Base-by-base conservation (phyloP, 2,329 filamentous ascomycete species). In the Diaporthe caulivora region DNA sequence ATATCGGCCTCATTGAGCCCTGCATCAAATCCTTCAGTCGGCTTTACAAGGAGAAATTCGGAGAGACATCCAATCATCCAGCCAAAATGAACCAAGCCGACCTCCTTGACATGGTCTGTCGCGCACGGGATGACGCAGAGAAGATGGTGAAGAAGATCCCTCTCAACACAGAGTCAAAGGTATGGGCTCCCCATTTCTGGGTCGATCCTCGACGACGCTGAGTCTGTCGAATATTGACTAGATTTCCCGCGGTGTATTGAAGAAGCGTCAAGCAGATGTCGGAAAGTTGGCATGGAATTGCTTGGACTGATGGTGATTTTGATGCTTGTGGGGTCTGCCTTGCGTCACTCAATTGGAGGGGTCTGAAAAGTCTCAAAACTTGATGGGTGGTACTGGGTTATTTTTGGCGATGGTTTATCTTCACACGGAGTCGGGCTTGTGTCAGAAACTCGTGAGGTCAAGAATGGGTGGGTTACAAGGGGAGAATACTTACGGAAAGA, bases 51-150 rank as follows among this genome's bases (percentile, higher is more conserved):
- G 2, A 57, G 55, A 62, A 57, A 26, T 73, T 47, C 24, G 44
- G 54, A 17, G 49, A 55, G 49, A 55, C 29, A 3, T 17, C 53
- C 15, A 53, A 44, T 7, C 37, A 42, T 18, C 55, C 21, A 10
- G 2, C 17, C 21, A 26, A 40, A 4, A 37, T 73, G 15, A 7
- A 5, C 4, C 17, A 24, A 2, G 1, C 4, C 21, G 65, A 54
- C 1, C 26, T 70, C 4, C 3, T 62, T 2, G 37, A 70, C 55
- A 73, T 73, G 47, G 64, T 51, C 42, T 73, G 71, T 34, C 55
- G 42, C 26, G 71, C 71, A 4, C 64, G 71, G 49, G 71, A 73
- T 26, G 65, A 70, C 6, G 71, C 71, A 11, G 71, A 73, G 37
- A 31, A 64, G 64, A 70, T 64, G 55, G 7, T 37, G 10, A 40